Evolutionary conservation across 2,329 filamentous ascomycete genomes (phyloP).

Genomic region (Aciculosporium take): DNA sequence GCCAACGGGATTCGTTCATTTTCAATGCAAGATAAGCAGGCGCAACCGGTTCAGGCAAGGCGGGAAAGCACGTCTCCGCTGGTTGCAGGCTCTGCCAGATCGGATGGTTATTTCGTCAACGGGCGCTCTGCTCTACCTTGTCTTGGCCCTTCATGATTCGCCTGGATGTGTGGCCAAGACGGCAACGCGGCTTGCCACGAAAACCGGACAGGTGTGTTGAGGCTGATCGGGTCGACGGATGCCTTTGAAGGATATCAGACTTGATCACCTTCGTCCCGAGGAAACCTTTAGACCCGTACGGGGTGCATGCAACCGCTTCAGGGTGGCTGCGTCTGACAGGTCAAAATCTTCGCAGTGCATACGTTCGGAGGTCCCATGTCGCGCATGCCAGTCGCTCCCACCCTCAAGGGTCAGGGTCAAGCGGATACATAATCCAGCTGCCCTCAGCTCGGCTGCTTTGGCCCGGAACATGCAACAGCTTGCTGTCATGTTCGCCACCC

Average conservation of each 20-base stretch:
- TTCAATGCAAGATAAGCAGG: neutral
- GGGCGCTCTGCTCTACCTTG: neutral
- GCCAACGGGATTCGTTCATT: neutral
- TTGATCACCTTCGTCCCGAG: neutral
- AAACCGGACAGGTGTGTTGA: neutral
- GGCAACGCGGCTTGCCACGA: neutral
- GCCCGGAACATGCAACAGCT: too few species aligned
- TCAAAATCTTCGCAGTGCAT: neutral
- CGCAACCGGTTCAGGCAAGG: neutral
- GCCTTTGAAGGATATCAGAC: neutral
- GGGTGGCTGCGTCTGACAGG: neutral
- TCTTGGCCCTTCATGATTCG: neutral
- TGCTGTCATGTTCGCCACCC: too few species aligned
- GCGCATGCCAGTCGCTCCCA: neutral
- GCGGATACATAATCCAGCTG: too few species aligned
- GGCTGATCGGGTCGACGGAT: neutral
- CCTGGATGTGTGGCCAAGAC: neutral
- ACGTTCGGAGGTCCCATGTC: neutral
- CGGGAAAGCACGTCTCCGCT: neutral
- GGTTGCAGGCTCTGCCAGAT: neutral
- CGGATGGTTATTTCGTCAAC: neutral
- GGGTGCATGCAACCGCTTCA: neutral
- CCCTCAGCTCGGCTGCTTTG: too few species aligned
- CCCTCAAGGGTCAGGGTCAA: neutral
- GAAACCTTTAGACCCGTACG: neutral